Conservation (phyloP, 352 stramenopile genomes). For the Pythium brachiatum region DNA sequence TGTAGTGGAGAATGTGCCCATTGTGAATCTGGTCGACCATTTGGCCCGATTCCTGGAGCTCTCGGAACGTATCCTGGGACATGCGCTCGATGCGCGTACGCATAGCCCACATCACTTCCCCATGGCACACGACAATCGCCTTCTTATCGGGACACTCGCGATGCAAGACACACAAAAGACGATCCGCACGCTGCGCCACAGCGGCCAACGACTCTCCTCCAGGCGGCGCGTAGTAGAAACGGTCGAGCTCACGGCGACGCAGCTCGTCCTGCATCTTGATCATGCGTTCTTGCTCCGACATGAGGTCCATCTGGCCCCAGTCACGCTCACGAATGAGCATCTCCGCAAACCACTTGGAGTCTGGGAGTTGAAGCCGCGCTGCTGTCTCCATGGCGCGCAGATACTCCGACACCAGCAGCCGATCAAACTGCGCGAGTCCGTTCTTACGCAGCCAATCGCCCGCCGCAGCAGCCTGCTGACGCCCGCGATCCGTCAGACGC, state of each 20-base stretch:
- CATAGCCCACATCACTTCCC: constrained; percentile 90
- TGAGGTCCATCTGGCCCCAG: constrained; percentile 89
- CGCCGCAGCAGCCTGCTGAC: constrained; percentile 63
- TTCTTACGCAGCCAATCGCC: constrained; percentile 84
- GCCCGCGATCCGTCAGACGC: constrained; percentile 82
- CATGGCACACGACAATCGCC: constrained; percentile 84
- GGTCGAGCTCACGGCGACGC: constrained; percentile 72
- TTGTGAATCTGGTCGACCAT: constrained; percentile 91
- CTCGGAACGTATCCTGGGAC: constrained; percentile 85
- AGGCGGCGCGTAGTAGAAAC: constrained; percentile 85
- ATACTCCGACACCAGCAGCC: constrained; percentile 87
- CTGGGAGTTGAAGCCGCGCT: constrained; percentile 67
- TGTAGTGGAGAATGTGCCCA: constrained; percentile 88
- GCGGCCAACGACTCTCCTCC: constrained; percentile 81
- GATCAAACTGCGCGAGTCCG: constrained; percentile 74
- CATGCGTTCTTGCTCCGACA: constrained; percentile 85
- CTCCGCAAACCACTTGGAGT: constrained; percentile 81
- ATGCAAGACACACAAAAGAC: constrained; percentile 73
- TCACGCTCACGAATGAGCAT: constrained; percentile 88
- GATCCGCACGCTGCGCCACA: constrained; percentile 80
- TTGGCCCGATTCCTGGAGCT: constrained; percentile 77
- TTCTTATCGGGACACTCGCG: constrained; percentile 76
- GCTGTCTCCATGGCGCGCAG: constrained; percentile 86
- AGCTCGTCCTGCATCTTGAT: constrained; percentile 89
- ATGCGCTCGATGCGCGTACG: constrained; percentile 85